These are phyloP conservation scores for Hirsutella rhossiliensis DNA, from an alignment of 2,329 filamentous ascomycete species.

Conservation along the genomic window DNA sequence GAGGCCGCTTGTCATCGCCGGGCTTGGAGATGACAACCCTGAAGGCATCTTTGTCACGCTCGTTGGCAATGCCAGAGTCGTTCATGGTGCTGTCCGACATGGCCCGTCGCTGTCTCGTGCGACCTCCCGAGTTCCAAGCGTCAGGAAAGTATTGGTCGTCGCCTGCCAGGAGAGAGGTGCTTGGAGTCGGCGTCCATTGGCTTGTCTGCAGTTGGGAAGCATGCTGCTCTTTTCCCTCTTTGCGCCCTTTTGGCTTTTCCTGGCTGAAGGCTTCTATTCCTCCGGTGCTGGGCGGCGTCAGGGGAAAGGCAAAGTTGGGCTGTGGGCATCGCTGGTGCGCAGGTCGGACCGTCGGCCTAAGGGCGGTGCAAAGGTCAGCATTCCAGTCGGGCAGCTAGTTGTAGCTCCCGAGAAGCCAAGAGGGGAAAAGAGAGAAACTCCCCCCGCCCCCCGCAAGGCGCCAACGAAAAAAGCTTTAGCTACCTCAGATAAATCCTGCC, in stretches of 20 bases:
- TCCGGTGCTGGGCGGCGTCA: slow-evolving; percentile 47
- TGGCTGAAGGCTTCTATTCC: slow-evolving; percentile 35
- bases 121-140: slow-evolving; percentile 8
- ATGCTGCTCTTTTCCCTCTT: not conserved
- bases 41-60: slow-evolving; percentile 54
- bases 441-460: not conserved
- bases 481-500: slow-evolving; percentile 75
- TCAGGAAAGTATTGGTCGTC: slow-evolving; percentile 21
- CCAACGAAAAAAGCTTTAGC: slow-evolving; percentile 10
- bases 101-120: slow-evolving; percentile 43
- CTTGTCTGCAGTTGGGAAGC: slow-evolving; percentile 13
- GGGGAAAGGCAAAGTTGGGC: slow-evolving; percentile 46
- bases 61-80: slow-evolving; percentile 41
- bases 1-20: slow-evolving; percentile 44
- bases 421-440: not conserved
- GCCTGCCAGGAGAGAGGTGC: slow-evolving; percentile 22
- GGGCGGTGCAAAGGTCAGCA: slow-evolving; percentile 9
- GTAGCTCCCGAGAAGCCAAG: too few relatives aligned
- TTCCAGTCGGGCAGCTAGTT: slow-evolving; percentile 1
- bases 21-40: slow-evolving; percentile 72
- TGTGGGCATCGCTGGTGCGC: slow-evolving; percentile 50
- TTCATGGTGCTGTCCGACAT: slow-evolving; percentile 69
- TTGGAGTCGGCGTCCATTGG: slow-evolving; percentile 31
- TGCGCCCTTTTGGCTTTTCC: slow-evolving; percentile 13
- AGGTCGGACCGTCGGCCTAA: slow-evolving; percentile 48